A percentile compares a stretch with the other conserved stretches of the same genome.
Conservation (phyloP, 768 basidiomycete genomes). For the Rickenella mellea region DNA sequence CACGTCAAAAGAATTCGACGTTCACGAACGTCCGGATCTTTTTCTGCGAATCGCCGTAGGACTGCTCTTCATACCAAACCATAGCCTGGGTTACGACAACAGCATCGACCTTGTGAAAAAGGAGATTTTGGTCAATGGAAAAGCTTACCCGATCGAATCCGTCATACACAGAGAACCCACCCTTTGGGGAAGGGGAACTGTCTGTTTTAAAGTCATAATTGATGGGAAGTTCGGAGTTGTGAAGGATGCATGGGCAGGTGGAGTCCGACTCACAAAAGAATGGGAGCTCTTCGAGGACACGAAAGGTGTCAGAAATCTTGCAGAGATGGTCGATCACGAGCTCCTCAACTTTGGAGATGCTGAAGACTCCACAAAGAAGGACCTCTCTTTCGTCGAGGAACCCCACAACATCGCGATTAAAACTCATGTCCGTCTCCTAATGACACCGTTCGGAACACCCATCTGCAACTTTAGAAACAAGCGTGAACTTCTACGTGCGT, state of each 20-base stretch:
- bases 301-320: too few species aligned
- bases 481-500: too few species aligned
- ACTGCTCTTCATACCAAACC: background rate
- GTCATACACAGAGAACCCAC: background rate
- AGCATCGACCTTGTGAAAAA: too few species aligned
- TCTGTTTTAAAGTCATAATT: background rate
- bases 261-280: background rate
- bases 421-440: too few species aligned
- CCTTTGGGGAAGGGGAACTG: background rate
- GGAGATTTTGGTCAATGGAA: too few species aligned
- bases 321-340: too few species aligned
- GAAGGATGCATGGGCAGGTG: background rate
- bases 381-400: too few species aligned
- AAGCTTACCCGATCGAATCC: background rate
- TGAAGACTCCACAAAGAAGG: too few species aligned
- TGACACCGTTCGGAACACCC: too few species aligned
- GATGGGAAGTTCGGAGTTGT: background rate
- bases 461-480: too few species aligned
- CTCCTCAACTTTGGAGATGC: too few species aligned
- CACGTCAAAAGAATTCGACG: background rate
- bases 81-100: background rate
- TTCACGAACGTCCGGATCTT: background rate
- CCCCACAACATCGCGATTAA: too few species aligned
- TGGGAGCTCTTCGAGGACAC: background rate
- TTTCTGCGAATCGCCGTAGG: background rate